phyloP scores from a whole-genome alignment of 2,329 filamentous ascomycete genomes.

The Pezicula radicicola region DNA sequence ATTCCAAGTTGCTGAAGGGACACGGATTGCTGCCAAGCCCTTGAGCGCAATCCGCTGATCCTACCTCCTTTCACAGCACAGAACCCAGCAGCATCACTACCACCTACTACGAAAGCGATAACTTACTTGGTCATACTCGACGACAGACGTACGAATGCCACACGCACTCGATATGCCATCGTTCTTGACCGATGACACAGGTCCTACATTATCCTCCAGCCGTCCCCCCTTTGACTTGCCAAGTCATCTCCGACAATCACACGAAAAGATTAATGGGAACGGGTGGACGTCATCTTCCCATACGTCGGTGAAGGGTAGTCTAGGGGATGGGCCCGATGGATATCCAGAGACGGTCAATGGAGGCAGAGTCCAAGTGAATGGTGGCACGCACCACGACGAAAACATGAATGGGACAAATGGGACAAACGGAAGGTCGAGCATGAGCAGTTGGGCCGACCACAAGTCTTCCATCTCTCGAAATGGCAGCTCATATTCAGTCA shows the following conservation, averaged over 20 bases:
- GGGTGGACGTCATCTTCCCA: constrained; percentile 19
- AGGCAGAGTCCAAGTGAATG: constrained; percentile 21
- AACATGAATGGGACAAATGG: constrained; percentile 51
- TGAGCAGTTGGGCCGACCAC: constrained; percentile 33
- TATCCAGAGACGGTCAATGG: constrained; percentile 24
- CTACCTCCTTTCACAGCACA: constrained; percentile 17
- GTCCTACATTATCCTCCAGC: constrained; percentile 23
- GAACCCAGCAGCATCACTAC: constrained; percentile 5
- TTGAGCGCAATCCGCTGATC: constrained; percentile 18
- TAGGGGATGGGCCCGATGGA: constrained; percentile 27
- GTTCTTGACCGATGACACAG: constrained; percentile 41
- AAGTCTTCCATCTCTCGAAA: constrained; percentile 21
- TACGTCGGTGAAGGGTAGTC: constrained; percentile 29
- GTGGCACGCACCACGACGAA: constrained; percentile 33
- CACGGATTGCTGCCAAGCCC: constrained; percentile 12
- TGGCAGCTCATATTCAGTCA: constrained; percentile 25
- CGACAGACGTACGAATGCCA: constrained; percentile 31
- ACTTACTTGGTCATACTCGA: constrained; percentile 20
- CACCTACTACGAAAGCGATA: constrained; percentile 16
- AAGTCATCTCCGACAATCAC: constrained; percentile 30
- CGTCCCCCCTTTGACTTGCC: constrained; percentile 30
- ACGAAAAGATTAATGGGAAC: constrained; percentile 31
- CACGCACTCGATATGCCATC: constrained; percentile 48
- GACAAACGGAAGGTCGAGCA: constrained; percentile 51
- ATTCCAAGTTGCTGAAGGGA: not conserved